Evolutionary conservation across 192 early-diverging fungal genomes (phyloP).

Genomic region (Coemansia sp.): DNA sequence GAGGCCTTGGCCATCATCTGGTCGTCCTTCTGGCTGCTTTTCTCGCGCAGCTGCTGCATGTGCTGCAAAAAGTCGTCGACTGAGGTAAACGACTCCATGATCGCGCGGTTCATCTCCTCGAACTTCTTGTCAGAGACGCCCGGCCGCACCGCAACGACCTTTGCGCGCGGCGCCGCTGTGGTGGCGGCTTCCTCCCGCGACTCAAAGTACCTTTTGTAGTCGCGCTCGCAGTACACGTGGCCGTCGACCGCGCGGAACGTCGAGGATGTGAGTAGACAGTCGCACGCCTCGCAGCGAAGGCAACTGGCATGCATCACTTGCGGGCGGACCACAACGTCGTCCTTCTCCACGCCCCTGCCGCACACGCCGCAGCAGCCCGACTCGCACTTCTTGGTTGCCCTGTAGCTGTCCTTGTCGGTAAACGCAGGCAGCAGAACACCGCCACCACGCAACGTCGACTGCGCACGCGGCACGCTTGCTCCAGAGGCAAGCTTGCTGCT

Average conservation of each 20-base stretch:
- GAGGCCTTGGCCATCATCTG: background rate
- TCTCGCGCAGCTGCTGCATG: slow-evolving; percentile 49
- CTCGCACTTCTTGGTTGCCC: slow-evolving; percentile 22
- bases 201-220: slow-evolving; percentile 44
- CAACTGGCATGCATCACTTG: slow-evolving; percentile 55
- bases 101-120: slow-evolving; percentile 46
- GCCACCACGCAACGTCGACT: slow-evolving; percentile 37
- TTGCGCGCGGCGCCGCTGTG: background rate
- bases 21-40: slow-evolving; percentile 16
- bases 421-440: slow-evolving; percentile 28
- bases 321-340: slow-evolving; percentile 47
- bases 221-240: slow-evolving; percentile 52
- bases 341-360: slow-evolving; percentile 37
- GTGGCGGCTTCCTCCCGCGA: background rate
- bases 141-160: slow-evolving; percentile 30
- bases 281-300: slow-evolving; percentile 53
- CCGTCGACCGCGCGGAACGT: slow-evolving; percentile 53
- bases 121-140: slow-evolving; percentile 45
- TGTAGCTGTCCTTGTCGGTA: background rate
- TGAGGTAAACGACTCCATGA: slow-evolving; percentile 57
- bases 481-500: too few relatives aligned
- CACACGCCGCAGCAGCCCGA: slow-evolving; percentile 51
- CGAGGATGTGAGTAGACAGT: slow-evolving; percentile 49
- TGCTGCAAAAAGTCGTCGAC: slow-evolving; percentile 55
- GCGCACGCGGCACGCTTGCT: slow-evolving; percentile 6